A percentile compares a stretch with the other conserved stretches of the same genome.
Conservation (phyloP, 1,139 yeast genomes). For the Candida tunisiensis region DNA sequence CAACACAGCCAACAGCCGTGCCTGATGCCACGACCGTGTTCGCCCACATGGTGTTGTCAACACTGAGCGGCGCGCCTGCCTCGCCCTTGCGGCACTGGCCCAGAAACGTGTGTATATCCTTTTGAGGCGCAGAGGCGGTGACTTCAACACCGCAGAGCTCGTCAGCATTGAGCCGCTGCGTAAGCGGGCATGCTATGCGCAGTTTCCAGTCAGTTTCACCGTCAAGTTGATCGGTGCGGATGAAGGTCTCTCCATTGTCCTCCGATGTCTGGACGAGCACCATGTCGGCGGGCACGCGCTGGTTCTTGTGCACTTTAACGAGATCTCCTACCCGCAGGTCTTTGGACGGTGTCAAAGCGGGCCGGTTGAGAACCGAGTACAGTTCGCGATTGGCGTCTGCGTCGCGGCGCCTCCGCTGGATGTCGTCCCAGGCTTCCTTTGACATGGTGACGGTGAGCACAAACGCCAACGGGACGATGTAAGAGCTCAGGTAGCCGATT, state of each 20-base stretch:
- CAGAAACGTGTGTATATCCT: conserved; percentile 62
- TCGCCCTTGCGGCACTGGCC: conserved; percentile 46
- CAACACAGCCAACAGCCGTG: conserved; percentile 68
- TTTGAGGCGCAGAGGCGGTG: conserved; percentile 63
- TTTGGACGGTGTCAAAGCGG: conserved; percentile 33
- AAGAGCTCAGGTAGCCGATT: conserved; percentile 86
- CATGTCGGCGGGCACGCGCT: conserved; percentile 87
- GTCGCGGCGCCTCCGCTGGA: conserved; percentile 80
- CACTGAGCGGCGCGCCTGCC: conserved; percentile 49
- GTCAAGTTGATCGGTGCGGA: conserved; percentile 93
- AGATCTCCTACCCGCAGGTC: conserved; percentile 76
- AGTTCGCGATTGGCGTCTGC: conserved; percentile 72
- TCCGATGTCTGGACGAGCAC: conserved; percentile 74
- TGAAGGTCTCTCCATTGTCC: conserved; percentile 68
- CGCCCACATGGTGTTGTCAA: conserved; percentile 96
- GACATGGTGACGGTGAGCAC: conserved; percentile 86
- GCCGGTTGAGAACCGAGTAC: conserved; percentile 28
- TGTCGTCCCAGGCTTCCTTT: conserved; percentile 91
- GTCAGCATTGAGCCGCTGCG: conserved; percentile 40
- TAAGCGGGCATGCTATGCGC: conserved; percentile 53
- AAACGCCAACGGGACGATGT: conserved; percentile 85
- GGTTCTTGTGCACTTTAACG: conserved; percentile 65
- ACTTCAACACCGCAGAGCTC: conserved; percentile 33
- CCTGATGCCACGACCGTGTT: conserved; percentile 95
- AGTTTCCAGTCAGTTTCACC: conserved; percentile 99